Evolutionary conservation across 2,329 filamentous ascomycete species (phyloP).

Genomic region (Fusarium tanahbumbuense): DNA sequence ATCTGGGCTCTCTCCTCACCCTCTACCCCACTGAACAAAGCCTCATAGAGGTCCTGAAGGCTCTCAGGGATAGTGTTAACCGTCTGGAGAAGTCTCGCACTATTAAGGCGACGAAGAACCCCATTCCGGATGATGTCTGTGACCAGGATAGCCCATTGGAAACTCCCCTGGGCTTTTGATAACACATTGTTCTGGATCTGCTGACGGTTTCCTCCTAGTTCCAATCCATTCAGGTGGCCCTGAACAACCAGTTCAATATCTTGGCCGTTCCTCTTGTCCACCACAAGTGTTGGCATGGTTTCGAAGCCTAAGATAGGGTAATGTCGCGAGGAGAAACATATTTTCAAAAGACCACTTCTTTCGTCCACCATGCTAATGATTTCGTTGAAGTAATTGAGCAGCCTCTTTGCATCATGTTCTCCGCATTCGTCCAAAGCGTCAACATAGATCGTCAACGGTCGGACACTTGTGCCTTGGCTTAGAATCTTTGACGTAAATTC

Average conservation of each 20-base stretch:
- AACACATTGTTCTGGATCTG: background rate
- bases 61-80: background rate
- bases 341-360: background rate
- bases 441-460: background rate
- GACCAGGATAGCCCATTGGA: background rate
- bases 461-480: fast-evolving
- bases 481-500: background rate
- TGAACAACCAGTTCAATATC: background rate
- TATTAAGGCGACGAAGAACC: fast-evolving
- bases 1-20: too few relatives aligned
- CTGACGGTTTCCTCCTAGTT: too few relatives aligned
- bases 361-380: background rate
- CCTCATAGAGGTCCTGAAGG: background rate
- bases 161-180: background rate
- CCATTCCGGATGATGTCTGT: background rate
- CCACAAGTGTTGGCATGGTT: fast-evolving
- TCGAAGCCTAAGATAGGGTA: background rate
- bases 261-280: background rate
- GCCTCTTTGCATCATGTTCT: fast-evolving
- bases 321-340: background rate
- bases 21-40: too few relatives aligned
- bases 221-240: too few relatives aligned
- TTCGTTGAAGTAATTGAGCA: fast-evolving
- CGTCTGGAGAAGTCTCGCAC: fast-evolving
- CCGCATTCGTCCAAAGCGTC: constrained; percentile 5